A percentile compares a stretch with the other conserved stretches of the same genome.
phyloP scores from a whole-genome alignment of 1,284 basidiomycete genomes.

The Sanghuangporus sanghuang region DNA sequence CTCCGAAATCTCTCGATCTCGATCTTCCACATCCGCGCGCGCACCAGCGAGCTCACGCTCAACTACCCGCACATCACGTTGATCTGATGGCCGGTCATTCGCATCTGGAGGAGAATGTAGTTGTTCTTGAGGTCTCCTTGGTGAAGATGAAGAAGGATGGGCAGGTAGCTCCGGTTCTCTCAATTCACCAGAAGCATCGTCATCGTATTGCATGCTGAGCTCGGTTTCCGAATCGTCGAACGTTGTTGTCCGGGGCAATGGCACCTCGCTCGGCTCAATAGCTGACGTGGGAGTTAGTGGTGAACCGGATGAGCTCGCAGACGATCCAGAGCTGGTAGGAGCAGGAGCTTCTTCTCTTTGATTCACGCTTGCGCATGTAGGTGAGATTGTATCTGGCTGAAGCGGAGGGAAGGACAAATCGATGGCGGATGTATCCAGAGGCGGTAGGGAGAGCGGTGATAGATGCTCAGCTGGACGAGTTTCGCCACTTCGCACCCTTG shows the following conservation, averaged over 20 bases:
- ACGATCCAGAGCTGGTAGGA: not conserved
- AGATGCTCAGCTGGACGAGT: not conserved
- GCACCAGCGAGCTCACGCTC: constrained; percentile 5
- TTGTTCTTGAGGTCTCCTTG: not conserved
- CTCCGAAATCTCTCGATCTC: constrained; percentile 9
- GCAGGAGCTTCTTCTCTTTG: not conserved
- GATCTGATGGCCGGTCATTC: not conserved
- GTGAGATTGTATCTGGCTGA: not conserved
- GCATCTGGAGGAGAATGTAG: too few species aligned
- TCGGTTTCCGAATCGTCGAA: not conserved
- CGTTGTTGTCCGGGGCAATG: constrained; percentile 4
- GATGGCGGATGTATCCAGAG: constrained; percentile 2
- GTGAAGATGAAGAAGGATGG: not conserved
- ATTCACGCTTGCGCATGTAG: not conserved
- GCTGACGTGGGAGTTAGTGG: constrained; percentile 1
- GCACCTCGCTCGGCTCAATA: constrained; percentile 7
- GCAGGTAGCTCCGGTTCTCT: not conserved
- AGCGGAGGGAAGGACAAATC: constrained; percentile 11
- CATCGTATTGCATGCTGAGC: not conserved
- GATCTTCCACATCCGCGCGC: constrained; percentile 4
- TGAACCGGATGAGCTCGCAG: not conserved
- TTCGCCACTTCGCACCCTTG: not conserved
- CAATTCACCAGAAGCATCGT: not conserved
- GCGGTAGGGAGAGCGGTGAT: not conserved
- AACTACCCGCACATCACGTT: not conserved